Conservation (phyloP, 1,284 basidiomycete genomes). For the Ceratobasidium sp. region DNA sequence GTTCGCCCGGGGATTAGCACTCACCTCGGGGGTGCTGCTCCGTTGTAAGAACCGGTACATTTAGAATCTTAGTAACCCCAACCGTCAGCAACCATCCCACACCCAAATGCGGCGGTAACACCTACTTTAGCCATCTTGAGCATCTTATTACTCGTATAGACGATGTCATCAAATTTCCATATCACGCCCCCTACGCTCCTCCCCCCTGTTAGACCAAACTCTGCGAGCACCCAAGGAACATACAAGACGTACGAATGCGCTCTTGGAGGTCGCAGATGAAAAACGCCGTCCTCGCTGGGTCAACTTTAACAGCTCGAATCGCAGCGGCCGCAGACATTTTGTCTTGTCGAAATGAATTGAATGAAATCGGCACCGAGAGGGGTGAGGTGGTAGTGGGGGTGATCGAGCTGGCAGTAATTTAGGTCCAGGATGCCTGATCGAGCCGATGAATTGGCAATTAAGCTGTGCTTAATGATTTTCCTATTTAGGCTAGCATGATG, state of each 20-base stretch:
- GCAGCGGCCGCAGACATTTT: conserved; percentile 17
- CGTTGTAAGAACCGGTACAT: conserved; percentile 48
- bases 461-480: no score
- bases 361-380: no score
- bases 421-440: neutral
- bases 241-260: conserved; percentile 48
- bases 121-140: conserved; percentile 46
- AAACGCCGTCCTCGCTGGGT: conserved; percentile 47
- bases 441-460: no score
- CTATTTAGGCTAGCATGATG: no score
- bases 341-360: neutral
- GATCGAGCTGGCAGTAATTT: neutral
- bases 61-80: conserved; percentile 37
- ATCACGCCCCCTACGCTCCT: conserved; percentile 46
- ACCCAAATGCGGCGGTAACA: neutral
- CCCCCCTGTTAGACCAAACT: neutral
- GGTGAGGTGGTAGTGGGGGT: neutral
- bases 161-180: conserved; percentile 45
- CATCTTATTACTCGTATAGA: conserved; percentile 47
- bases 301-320: conserved; percentile 29
- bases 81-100: neutral
- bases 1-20: conserved; percentile 2
- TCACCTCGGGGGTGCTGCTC: conserved; percentile 48
- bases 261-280: conserved; percentile 49
- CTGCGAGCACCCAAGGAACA: conserved; percentile 15